Evolutionary conservation across 345 rosid species (phyloP), one percentile per base, ranked within the genome.

Genomic region (Rhizophora apiculata): DNA sequence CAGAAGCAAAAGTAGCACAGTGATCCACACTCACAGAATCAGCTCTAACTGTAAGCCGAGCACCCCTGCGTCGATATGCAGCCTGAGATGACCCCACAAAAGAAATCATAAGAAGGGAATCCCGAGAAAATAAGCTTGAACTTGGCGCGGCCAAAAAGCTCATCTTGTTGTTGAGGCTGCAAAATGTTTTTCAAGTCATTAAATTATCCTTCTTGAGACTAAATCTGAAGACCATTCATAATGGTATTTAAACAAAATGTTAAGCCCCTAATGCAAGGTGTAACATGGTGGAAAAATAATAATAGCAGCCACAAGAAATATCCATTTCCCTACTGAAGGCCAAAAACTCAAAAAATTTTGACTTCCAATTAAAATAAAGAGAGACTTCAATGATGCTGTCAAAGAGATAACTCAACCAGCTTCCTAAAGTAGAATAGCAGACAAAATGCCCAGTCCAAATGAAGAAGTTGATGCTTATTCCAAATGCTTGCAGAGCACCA

Each of bases 11-110:
- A 71, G 61, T 60, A 62, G 48, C 19, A 26, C n/a, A 29, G 37
- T 74, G 20, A 65, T 56, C 65, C 74, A 80, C 30, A 89, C 97
- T 82, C 87, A 94, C 96, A 77, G 77, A 71, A 78, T 88, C 88
- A 8, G 97, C 98, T 82, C 95, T 88, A 77, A 94, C 98, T 19
- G 77, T 82, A 66, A 91, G 83, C 48, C 86, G 85, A 63, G 86
- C 79, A 64, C 88, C 88, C 82, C 88, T 86, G 60, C 80, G 74
- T 64, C 68, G 82, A 70, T 78, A 78, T 34, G 78, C 71, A 74
- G 76, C 73, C 31, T 77, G 85, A 39, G 87, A 85, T 21, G 81
- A 37, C n/a, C 86, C 82, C 19, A 52, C 34, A 60, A 65, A 75
- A 59, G 89, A 84, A 59, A 85, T 81, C 65, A 83, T 56, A 4